Evolutionary conservation across 225 moss, liverwort and hornwort species (phyloP).

Genomic region (Ulota crispa): DNA sequence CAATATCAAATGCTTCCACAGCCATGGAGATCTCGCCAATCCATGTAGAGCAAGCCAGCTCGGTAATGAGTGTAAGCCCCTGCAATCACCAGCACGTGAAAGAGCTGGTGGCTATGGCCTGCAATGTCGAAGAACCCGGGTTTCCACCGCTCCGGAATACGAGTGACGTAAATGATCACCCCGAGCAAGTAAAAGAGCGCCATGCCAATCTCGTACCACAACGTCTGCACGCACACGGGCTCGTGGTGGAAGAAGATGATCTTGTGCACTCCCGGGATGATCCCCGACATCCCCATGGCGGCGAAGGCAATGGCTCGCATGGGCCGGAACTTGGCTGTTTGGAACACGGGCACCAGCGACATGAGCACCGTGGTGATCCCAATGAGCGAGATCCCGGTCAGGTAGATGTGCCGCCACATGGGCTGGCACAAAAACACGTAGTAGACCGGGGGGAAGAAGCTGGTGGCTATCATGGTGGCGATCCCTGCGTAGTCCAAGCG

Average conservation of each 20-base stretch:
- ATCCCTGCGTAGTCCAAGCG: constrained; percentile 97
- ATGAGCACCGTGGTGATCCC: constrained; percentile 63
- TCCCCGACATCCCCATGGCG: constrained; percentile 81
- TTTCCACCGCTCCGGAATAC: constrained; percentile 88
- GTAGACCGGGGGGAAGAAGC: constrained; percentile 91
- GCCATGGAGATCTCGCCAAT: constrained; percentile 81
- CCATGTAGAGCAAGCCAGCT: constrained; percentile 80
- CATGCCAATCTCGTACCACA: constrained; percentile 82
- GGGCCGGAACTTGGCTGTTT: constrained; percentile 71
- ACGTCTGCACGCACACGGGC: constrained; percentile 66
- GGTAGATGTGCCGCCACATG: constrained; percentile 75
- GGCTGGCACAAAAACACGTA: constrained; percentile 95
- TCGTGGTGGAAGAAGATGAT: constrained; percentile 71
- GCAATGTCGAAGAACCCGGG: constrained; percentile 90
- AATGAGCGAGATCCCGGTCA: constrained; percentile 60
- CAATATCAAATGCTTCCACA: constrained; percentile 38
- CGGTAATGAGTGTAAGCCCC: constrained; percentile 91
- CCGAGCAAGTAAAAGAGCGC: constrained; percentile 72
- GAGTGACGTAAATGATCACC: constrained; percentile 73
- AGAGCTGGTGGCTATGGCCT: constrained; percentile 92
- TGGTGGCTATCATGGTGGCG: constrained; percentile 91
- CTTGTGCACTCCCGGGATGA: constrained; percentile 84
- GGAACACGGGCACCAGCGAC: constrained; percentile 74
- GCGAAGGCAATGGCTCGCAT: constrained; percentile 79
- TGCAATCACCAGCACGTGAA: constrained; percentile 85